Evolutionary conservation across 2,329 filamentous ascomycete species (phyloP), one percentile per base, ranked within the genome.

Genomic region (Tolypocladium tropicale): DNA sequence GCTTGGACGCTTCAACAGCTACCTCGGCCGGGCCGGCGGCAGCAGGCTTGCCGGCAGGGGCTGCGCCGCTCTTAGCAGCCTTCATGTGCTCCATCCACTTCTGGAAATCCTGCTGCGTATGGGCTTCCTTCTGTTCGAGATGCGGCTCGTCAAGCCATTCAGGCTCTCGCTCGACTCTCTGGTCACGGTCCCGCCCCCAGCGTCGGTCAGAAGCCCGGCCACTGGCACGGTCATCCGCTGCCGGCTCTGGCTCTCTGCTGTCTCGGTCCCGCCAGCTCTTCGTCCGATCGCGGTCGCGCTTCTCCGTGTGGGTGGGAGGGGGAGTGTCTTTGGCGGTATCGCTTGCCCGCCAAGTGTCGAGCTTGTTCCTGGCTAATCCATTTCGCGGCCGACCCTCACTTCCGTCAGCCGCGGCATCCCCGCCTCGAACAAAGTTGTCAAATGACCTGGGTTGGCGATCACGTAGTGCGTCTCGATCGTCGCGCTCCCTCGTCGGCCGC

Each of bases 71-170:
- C 64, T 78, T 82, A 59, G 82, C 80, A 41, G 84, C 85, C 70
- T 89, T 93, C 90, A 95, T 95, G 60, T 80, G 81, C 64, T 95
- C 90, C 79, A 96, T 96, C 84, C 93, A 96, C 62, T 89, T 89
- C 73, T 95, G 87, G 70, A 96, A 95, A 62, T 96, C 92, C 66
- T 95, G 91, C 65, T 90, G 86, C 1, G 91, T 96, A 64, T 90
- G 88, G 6, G 79, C 81, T 64, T 87, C 83, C 37, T 81, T 75
- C 64, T 86, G 83, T 53, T 89, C 86, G 57, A 87, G 85, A 25
- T 79, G 79, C 18, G 84, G 83, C 57, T 86, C 81, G 66, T 95
- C 90, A 70, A 96, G 79, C 93, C 92, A 96, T 71, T 96, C 92
- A 6, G 93, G 92, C 53, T 95, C 90, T 61, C 89, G 85, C 67